A percentile compares a stretch with the other conserved stretches of the same genome.
Conservation (phyloP, 805 yeast genomes). For the Tetrapisispora nanseiensis region DNA sequence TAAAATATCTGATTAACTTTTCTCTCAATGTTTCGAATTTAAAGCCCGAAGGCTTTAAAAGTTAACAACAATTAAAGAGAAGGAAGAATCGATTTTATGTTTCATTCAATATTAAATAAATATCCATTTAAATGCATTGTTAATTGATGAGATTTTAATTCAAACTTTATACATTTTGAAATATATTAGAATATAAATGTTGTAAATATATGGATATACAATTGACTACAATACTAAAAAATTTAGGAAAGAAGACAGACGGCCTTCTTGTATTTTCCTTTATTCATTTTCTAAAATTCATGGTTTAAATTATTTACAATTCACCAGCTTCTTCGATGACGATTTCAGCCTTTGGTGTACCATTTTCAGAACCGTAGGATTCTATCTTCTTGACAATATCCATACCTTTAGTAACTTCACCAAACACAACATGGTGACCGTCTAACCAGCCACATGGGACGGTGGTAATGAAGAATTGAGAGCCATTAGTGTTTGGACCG, state of each 20-base stretch:
- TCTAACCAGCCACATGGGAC: constrained; percentile 71
- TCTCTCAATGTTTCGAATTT: too few species aligned
- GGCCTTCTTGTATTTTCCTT: too few species aligned
- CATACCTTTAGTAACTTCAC: constrained; percentile 62
- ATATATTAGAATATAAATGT: too few species aligned
- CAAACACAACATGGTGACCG: constrained; percentile 70
- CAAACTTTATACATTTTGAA: too few species aligned
- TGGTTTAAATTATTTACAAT: constrained; percentile 7
- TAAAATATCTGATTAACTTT: too few species aligned
- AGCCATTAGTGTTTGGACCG: constrained; percentile 88
- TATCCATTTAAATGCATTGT: too few species aligned
- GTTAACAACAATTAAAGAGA: too few species aligned
- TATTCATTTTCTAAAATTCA: neutral
- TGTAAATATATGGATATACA: neutral
- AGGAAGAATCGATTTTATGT: too few species aligned
- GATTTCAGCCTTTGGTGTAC: constrained; percentile 56
- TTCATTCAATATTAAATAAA: too few species aligned
- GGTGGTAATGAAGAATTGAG: constrained; percentile 83
- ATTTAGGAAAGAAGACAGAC: too few species aligned
- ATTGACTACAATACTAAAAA: neutral
- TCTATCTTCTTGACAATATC: constrained; percentile 51
- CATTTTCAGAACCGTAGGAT: constrained; percentile 55
- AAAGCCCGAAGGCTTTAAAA: too few species aligned
- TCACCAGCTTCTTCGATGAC: constrained; percentile 56
- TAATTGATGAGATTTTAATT: too few species aligned